Base-by-base conservation (phyloP, 352 stramenopile species). In the Globisporangium canariense region DNA sequence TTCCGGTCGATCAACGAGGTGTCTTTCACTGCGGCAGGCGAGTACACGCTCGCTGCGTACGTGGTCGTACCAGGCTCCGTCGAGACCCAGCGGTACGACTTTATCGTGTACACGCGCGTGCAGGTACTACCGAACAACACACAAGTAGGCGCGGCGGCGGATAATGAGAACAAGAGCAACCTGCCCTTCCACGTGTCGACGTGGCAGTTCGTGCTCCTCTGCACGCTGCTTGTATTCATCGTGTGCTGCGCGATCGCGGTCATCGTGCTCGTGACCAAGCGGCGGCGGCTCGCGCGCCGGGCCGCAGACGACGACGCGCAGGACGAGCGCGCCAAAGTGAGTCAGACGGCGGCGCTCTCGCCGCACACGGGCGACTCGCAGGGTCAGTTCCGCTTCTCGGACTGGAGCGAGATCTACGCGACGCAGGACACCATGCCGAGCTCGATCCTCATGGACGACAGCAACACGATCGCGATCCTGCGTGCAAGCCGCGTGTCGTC, bases 391-490 rank as follows among this genome's bases (percentile, higher is more conserved):
- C 74, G 75, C 14, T 73, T 69, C 43, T 83, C 75, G 46, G 71
- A 86, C 62, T 86, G 73, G 73, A 73, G 64, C 20, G 70, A 83
- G 46, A 58, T 83, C 9, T 83, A 81, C 60, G 77, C 71, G 13
- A 73, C 73, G 28, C 58, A 81, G 51, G 75, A 82, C 56, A 59
- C 54, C 11, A 47, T 83, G 18, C 72, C 75, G 45, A 36, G 54
- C 32, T 79, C 74, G 13, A 71, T 77, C 47, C 40, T 75, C 36
- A 20, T 63, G 18, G 77, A 86, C 60, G 71, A 82, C 60, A 52
- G 45, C 60, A 86, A 70, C 57, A 75, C 75, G 11, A 74, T 81
- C 60, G 77, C 77, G 40, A 86, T 86, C 60, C 47, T 86, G n/a
- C 69, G 75, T 25, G 70, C 73, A 38, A 86, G 77, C 25, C 68